Percentiles rank a stretch among this genome's conserved stretches.
These are phyloP conservation scores for Hippophae tibetana DNA, from an alignment of 306 rosid genomes.

Conservation along the genomic window DNA sequence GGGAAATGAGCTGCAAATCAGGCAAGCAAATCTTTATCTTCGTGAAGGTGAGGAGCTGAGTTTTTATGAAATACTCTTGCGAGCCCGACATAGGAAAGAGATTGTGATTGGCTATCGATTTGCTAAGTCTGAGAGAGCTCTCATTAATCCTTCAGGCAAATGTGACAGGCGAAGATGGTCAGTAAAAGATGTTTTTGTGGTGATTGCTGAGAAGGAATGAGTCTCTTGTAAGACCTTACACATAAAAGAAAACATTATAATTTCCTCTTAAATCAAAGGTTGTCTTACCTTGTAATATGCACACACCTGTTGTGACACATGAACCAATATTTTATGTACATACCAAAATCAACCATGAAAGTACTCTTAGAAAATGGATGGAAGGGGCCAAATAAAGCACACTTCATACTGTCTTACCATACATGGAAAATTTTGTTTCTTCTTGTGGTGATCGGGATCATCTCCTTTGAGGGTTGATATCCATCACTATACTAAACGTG, in stretches of 20 bases:
- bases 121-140: conserved; percentile 64
- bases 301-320: background rate
- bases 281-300: background rate
- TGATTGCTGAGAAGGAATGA: conserved; percentile 73
- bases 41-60: conserved; percentile 69
- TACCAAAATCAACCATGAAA: too few relatives aligned
- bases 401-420: too few relatives aligned
- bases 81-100: conserved; percentile 76
- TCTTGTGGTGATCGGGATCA: too few relatives aligned
- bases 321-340: background rate
- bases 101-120: conserved; percentile 67
- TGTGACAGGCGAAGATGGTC: conserved; percentile 58
- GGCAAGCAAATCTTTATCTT: conserved; percentile 69
- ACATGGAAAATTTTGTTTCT: too few relatives aligned
- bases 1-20: conserved; percentile 89
- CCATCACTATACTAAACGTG: too few relatives aligned
- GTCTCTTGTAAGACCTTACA: background rate
- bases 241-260: background rate
- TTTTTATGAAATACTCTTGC: conserved; percentile 64
- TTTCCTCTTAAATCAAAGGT: background rate
- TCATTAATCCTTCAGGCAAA: conserved; percentile 72
- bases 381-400: too few relatives aligned
- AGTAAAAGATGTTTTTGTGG: conserved; percentile 66
- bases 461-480: too few relatives aligned
- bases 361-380: too few relatives aligned